Base-by-base conservation (phyloP, 2,329 filamentous ascomycete species). In the Botryotinia globosa region DNA sequence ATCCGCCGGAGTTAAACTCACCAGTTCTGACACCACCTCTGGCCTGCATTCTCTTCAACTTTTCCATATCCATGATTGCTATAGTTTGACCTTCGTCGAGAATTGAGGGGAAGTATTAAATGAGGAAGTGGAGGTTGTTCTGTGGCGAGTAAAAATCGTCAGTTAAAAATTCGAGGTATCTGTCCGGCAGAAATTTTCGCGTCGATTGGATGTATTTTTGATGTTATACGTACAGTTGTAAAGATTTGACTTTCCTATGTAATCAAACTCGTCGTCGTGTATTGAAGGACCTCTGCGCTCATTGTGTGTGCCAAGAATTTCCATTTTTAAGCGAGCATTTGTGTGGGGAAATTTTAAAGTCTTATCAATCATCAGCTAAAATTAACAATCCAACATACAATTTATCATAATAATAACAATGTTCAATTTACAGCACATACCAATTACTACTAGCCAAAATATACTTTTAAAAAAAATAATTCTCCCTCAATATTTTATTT, bases 1-100 rank as follows among this genome's bases (percentile, higher is more conserved):
- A 1, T 56, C 56, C 37, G 18, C 48, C 37, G 65, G 25, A 32
- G 22, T 42, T 42, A 32, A 20, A 62, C 65, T 48, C 65, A 77
- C 69, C 69, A 67, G 69, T 72, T 72, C 69, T 65, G 74, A 74
- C 64, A 80, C 80, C 80, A 79, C 80, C 80, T 77, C 88, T 87
- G 82, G 88, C 85, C 84, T 90, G 88, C 87, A 90, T 87, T 82
- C 84, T 88, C 82, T 87, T 87, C 81, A 90, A 83, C 86, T 90
- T 90, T 83, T 88, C 88, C 81, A 87, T 85, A 87, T 90, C 88
- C 88, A 90, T 90, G 79, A 80, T 86, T 82, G 82, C 81, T 81
- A 79, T 81, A 79, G 75, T 76, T 59, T 66, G 76, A 77, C 74
- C 74, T 79, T 78, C 62, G 69, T 72, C 69, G 68, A 72, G 73